phyloP scores from a whole-genome alignment of 2,329 filamentous ascomycete species.

The Phaeosphaeria sp. region DNA sequence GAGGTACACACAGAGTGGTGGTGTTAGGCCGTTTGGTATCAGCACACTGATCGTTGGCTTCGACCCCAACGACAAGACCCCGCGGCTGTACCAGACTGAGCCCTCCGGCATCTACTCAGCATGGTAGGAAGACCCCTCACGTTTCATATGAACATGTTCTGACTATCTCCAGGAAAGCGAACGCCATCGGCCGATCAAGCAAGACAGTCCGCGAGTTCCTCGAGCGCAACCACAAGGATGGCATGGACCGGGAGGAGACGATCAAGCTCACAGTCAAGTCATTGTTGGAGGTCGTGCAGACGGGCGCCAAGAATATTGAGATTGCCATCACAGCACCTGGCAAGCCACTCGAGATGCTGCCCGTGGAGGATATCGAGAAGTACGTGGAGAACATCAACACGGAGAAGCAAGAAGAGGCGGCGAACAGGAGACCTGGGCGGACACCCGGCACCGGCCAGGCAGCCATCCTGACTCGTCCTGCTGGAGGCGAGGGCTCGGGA shows the following conservation, averaged over 20 bases:
- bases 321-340: conserved; percentile 97
- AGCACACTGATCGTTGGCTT: conserved; percentile 99
- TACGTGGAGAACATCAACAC: conserved; percentile 99
- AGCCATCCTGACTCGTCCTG: conserved; percentile 74
- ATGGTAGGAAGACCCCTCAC: conserved; percentile 71
- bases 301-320: conserved; percentile 99
- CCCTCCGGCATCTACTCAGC: conserved; percentile 99
- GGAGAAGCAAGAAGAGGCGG: conserved; percentile 98
- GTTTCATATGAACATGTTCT: conserved; percentile 9
- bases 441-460: conserved; percentile 73
- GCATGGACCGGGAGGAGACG: conserved; percentile 94
- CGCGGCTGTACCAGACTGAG: conserved; percentile 95
- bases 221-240: conserved; percentile 97
- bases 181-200: conserved; percentile 96
- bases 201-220: conserved; percentile 99
- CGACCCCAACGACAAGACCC: conserved; percentile 87
- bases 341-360: conserved; percentile 89
- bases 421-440: conserved; percentile 79
- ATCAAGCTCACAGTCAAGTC: conserved; percentile 99
- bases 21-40: conserved; percentile 98
- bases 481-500: conserved; percentile 46
- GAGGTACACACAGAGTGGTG: conserved; percentile 97
- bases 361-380: conserved; percentile 92
- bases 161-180: conserved; percentile 80
- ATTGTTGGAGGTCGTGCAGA: conserved; percentile 95